Conservation (phyloP, 2,329 filamentous ascomycete genomes). For the Paramyrothecium roridum region DNA sequence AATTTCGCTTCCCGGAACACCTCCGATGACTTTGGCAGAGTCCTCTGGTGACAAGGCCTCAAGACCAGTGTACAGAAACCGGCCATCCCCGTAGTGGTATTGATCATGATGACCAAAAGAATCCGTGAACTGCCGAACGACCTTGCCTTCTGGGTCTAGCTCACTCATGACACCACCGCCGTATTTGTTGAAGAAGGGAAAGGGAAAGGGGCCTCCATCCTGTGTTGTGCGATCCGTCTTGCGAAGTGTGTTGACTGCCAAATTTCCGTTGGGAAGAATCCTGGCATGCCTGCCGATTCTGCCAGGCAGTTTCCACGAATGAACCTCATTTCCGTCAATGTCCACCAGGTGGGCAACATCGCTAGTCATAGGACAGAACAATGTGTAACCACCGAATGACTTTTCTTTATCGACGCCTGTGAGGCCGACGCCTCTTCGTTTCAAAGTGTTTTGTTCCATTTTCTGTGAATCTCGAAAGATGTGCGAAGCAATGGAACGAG, state of each 20-base stretch:
- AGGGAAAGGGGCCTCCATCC: slow-evolving; percentile 17
- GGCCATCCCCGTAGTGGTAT: slow-evolving; percentile 21
- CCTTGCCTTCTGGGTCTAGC: slow-evolving; percentile 16
- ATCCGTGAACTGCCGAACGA: slow-evolving; percentile 21
- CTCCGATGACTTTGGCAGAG: slow-evolving; percentile 21
- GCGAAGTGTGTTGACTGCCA: slow-evolving; percentile 24
- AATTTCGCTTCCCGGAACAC: slow-evolving; percentile 18
- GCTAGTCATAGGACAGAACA: slow-evolving; percentile 24
- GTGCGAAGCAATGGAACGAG: too few relatives aligned
- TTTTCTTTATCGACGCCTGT: slow-evolving; percentile 20
- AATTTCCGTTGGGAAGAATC: slow-evolving; percentile 22
- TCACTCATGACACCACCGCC: slow-evolving; percentile 25
- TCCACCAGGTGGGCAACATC: slow-evolving; percentile 19
- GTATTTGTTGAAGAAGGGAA: slow-evolving; percentile 26
- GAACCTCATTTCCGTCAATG: slow-evolving; percentile 22
- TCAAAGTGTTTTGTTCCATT: slow-evolving; percentile 26
- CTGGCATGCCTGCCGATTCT: slow-evolving; percentile 21
- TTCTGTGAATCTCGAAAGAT: too few relatives aligned
- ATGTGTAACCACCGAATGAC: slow-evolving; percentile 22
- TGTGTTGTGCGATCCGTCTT: slow-evolving; percentile 9
- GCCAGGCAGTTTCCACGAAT: slow-evolving; percentile 23
- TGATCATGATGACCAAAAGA: slow-evolving; percentile 23
- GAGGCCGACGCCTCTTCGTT: slow-evolving; percentile 21
- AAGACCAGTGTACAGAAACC: slow-evolving; percentile 21
- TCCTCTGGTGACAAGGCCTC: slow-evolving; percentile 20